Evolutionary conservation across 345 rosid genomes (phyloP), one percentile per base, ranked within the genome.

Genomic region (Gossypium bickii): DNA sequence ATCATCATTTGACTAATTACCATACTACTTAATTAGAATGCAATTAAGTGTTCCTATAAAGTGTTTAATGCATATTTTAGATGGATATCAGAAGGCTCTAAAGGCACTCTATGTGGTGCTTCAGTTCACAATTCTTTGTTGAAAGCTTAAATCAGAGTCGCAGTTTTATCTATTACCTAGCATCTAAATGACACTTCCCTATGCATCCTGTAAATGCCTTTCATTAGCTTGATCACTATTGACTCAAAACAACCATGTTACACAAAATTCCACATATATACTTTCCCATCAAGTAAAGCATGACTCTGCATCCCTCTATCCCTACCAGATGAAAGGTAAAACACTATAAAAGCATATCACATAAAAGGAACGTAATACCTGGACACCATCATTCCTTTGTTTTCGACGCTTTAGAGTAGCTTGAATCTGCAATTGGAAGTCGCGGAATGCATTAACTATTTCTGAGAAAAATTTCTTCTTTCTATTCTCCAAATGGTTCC

Each of bases 331-430:
- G 44, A 47, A 73, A 41, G 57, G 27, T 3, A 34, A 9, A 75
- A 53, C 13, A 59, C 16, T 48, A 56, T 59, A 49, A 64, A n/a
- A 27, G 71, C 58, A 65, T 18, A 71, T 18, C 34, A 65, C 20
- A 69, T 9, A 43, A 60, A 62, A 63, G 65, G 62, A 78, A 62
- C 67, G 64, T 24, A 70, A 70, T 82, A 95, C 99, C 94, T 84
- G 98, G 79, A 96, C 68, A 60, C 92, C 87, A 69, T 96, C 99
- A 77, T 96, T 96, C 80, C 98, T 93, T 84, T 93, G 99, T 81
- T 93, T 96, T 80, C 97, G 87, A 6, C 98, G 94, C 79, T 93
- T 96, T 71, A 88, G 83, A 73, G 94, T 82, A 64, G 97, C 91
- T 72, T 89, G 97, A 79, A 85, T 78, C 81, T 90, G 91, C 78